A percentile compares a stretch with the other conserved stretches of the same genome.
phyloP scores from a whole-genome alignment of 257 asterid genomes.

The Fraxinus americana region DNA sequence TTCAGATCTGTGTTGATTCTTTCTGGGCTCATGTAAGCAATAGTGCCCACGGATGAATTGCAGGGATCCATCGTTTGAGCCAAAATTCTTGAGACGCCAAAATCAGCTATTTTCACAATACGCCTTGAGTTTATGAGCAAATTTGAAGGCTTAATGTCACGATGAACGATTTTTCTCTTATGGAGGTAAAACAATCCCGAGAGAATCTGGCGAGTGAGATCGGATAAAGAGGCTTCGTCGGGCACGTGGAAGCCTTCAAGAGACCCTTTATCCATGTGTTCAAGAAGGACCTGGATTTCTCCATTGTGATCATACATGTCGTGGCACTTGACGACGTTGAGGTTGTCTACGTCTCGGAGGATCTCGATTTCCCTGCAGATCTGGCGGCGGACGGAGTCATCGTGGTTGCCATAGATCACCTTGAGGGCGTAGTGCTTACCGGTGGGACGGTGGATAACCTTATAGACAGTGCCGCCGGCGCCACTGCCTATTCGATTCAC shows the following conservation, averaged over 20 bases:
- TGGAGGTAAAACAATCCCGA: conserved; percentile 33
- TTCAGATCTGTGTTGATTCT: conserved; percentile 29
- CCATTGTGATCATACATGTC: conserved; percentile 27
- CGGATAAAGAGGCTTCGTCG: conserved; percentile 27
- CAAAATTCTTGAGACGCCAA: conserved; percentile 29
- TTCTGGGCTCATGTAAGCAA: conserved; percentile 26
- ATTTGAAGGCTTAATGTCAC: conserved; percentile 39
- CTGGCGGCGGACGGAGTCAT: conserved; percentile 22
- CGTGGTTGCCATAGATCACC: conserved; percentile 28
- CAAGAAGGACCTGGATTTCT: conserved; percentile 28
- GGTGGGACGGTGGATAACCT: conserved; percentile 27
- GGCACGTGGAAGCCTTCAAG: conserved; percentile 24
- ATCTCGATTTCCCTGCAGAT: conserved; percentile 24
- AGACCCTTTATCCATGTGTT: conserved; percentile 30
- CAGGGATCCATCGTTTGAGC: conserved; percentile 27
- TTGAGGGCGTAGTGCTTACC: conserved; percentile 32
- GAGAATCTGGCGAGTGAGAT: conserved; percentile 32
- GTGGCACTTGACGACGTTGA: conserved; percentile 32
- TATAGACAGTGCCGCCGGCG: conserved; percentile 29
- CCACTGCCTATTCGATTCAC: conserved; percentile 10
- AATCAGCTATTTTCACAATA: conserved; percentile 35
- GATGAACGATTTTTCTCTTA: conserved; percentile 28
- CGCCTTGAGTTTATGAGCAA: conserved; percentile 21
- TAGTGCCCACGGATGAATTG: conserved; percentile 28
- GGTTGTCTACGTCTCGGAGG: conserved; percentile 35